A percentile compares a stretch with the other conserved stretches of the same genome.
These are phyloP conservation scores for Colletotrichum magnum DNA, from an alignment of 2,329 filamentous ascomycete genomes.

Conservation along the genomic window DNA sequence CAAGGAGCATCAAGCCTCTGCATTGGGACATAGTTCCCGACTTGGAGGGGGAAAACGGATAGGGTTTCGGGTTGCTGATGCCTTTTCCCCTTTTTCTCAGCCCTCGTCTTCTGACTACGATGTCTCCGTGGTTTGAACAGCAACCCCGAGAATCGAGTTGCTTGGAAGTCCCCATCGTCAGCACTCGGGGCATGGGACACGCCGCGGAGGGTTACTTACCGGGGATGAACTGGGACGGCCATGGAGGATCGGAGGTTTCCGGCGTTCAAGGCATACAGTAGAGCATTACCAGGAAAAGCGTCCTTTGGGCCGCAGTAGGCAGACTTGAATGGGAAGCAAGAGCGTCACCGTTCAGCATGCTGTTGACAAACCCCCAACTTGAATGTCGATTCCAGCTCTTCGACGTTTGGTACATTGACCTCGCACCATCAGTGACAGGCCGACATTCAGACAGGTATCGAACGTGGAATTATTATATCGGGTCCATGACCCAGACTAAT, in stretches of 20 bases:
- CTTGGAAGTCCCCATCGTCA: too few relatives aligned
- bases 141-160: neutral
- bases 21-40: slow-evolving; percentile 14
- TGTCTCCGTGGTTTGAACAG: neutral
- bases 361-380: neutral
- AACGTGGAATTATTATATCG: slow-evolving; percentile 7
- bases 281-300: slow-evolving; percentile 25
- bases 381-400: too few relatives aligned
- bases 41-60: slow-evolving; percentile 6
- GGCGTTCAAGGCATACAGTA: slow-evolving; percentile 34
- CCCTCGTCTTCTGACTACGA: neutral
- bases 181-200: neutral
- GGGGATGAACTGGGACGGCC: neutral
- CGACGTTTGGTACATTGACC: too few relatives aligned
- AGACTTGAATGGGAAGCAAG: slow-evolving; percentile 19
- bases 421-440: neutral
- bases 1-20: slow-evolving; percentile 21
- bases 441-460: neutral
- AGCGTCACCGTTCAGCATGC: neutral
- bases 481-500: slow-evolving; percentile 10
- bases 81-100: neutral
- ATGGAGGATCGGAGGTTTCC: neutral
- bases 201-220: neutral
- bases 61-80: slow-evolving; percentile 1
- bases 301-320: slow-evolving; percentile 26